phyloP scores from a whole-genome alignment of 441 rosid species.

The Brassica hybrid region DNA sequence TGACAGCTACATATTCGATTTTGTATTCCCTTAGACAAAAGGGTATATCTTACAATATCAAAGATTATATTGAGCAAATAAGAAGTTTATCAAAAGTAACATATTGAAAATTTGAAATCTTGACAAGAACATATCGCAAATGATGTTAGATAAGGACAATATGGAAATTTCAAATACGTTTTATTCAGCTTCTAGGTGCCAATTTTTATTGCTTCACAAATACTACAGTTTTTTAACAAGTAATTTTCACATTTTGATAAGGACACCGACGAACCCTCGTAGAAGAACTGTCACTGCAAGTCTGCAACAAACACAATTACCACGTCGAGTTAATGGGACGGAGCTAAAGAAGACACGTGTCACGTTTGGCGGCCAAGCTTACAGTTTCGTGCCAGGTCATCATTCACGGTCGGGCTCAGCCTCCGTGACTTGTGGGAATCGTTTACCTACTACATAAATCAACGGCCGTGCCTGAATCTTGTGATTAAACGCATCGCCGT shows the following conservation, averaged over 20 bases:
- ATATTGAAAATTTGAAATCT: not conserved
- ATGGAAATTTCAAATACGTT: conserved; percentile 1
- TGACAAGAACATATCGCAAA: not conserved
- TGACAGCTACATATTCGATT: not conserved
- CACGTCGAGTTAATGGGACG: conserved; percentile 18
- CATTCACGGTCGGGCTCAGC: not conserved
- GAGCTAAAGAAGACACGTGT: conserved; percentile 16
- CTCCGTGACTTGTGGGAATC: conserved; percentile 33
- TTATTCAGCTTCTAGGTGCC: not conserved
- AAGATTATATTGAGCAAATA: not conserved
- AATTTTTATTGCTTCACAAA: conserved; percentile 4
- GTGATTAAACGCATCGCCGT: not conserved
- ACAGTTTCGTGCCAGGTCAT: too few species aligned
- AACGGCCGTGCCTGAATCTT: not conserved
- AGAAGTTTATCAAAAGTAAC: not conserved
- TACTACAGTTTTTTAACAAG: not conserved
- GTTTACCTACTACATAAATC: conserved; percentile 6
- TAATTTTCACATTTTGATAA: not conserved
- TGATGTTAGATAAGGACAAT: not conserved
- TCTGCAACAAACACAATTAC: not conserved
- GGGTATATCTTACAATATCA: not conserved
- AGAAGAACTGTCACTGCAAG: not conserved
- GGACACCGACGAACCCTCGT: conserved; percentile 19
- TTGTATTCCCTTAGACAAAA: not conserved
- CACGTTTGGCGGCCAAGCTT: not conserved